phyloP scores from a whole-genome alignment of 805 yeast species.

The Novakomyces olei region DNA sequence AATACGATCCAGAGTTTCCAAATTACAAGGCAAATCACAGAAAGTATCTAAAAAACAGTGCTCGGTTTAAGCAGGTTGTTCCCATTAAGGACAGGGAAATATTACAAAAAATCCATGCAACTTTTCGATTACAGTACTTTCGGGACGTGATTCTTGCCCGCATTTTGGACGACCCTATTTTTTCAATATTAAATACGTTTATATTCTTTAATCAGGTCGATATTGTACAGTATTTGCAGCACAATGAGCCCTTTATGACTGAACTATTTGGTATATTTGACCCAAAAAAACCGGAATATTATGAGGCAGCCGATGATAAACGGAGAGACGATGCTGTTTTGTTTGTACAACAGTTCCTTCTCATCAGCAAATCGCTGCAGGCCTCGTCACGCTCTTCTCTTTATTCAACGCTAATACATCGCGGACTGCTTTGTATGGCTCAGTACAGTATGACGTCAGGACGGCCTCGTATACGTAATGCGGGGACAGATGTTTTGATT shows the following conservation, averaged over 20 bases:
- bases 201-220: constrained; percentile 49
- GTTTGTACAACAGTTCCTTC: constrained; percentile 57
- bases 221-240: constrained; percentile 35
- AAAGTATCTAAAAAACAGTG: constrained; percentile 32
- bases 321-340: constrained; percentile 41
- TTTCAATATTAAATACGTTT: constrained; percentile 40
- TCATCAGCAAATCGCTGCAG: constrained; percentile 47
- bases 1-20: constrained; percentile 78
- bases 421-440: constrained; percentile 49
- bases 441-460: constrained; percentile 44
- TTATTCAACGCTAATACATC: constrained; percentile 37
- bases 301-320: constrained; percentile 2
- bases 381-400: constrained; percentile 40
- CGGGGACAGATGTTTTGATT: constrained; percentile 63
- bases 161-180: constrained; percentile 57
- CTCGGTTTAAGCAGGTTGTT: constrained; percentile 48
- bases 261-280: constrained; percentile 37
- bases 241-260: constrained; percentile 29
- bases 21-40: constrained; percentile 59
- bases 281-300: constrained; percentile 12
- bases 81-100: constrained; percentile 33
- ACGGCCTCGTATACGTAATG: constrained; percentile 26
- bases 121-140: constrained; percentile 56
- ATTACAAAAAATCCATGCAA: constrained; percentile 39
- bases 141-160: constrained; percentile 75